These are phyloP conservation scores for Colletotrichum sp. DNA, from an alignment of 2,329 filamentous ascomycete genomes.

Conservation along the genomic window DNA sequence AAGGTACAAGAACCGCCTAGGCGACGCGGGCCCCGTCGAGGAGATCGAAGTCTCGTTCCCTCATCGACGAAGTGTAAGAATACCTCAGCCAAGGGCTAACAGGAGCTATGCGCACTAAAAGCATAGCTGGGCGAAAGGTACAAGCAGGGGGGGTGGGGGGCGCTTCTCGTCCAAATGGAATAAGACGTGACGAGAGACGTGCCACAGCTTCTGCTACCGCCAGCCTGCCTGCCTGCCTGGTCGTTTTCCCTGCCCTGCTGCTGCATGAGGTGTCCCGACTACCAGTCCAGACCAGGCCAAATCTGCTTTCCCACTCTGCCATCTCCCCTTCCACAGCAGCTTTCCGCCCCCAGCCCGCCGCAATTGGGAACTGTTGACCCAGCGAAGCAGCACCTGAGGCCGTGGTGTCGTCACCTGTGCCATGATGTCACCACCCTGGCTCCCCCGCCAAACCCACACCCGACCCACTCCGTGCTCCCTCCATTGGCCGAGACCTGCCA, in stretches of 20 bases:
- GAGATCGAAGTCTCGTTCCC: conserved; percentile 21
- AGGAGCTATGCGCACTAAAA: background rate
- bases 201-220: background rate
- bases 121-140: background rate
- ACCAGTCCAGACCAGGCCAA: background rate
- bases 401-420: conserved; percentile 38
- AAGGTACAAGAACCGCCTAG: background rate
- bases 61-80: background rate
- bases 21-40: background rate
- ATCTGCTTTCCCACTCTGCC: background rate
- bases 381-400: background rate
- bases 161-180: background rate
- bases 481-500: conserved; percentile 14
- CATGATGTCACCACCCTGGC: conserved; percentile 47
- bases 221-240: background rate
- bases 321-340: background rate
- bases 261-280: background rate
- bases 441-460: conserved; percentile 15
- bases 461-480: background rate
- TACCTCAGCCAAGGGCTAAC: background rate
- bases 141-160: background rate
- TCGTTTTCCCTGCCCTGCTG: background rate
- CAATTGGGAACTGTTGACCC: background rate
- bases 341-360: background rate
- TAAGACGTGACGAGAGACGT: background rate